Evolutionary conservation across 2,329 filamentous ascomycete species (phyloP), one percentile per base, ranked within the genome.

Genomic region (Magnaporthiopsis rhizophila): DNA sequence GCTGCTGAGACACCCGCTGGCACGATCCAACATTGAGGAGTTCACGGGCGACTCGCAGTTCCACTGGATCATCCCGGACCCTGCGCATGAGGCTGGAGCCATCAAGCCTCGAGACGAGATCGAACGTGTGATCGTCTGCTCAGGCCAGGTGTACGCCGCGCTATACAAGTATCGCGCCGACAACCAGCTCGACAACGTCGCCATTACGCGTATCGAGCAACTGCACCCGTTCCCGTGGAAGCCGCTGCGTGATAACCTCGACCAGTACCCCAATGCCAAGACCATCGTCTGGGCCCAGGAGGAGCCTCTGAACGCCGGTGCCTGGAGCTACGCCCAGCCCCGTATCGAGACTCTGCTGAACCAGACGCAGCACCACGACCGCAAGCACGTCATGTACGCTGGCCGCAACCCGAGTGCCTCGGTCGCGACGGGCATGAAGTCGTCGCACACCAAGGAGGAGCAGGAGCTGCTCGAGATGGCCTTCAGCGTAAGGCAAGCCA

Each of bases 211-310:
- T 74, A 87, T 99, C 70, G 95, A 99, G 82, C 95, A 99, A 81
- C 86, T 99, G 66, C 93, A 99, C 81, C 95, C 95, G 73, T 99
- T 99, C 91, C 95, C 95, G 62, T 99, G 95, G 94, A 88, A 93
- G 72, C 92, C 95, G 78, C 86, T 99, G 64, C 91, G 90, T 82
- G 94, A 98, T 78, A 98, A 98, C 82, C 85, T 99, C 64, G 94
- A 99, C 82, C 87, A 82, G 77, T 99, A 99, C 83, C 92, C 93
- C 75, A 99, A 99, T 78, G 94, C 94, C 71, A 91, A 97, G 85
- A 94, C 92, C 68, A 92, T 99, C 69, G 92, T 99, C 68, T 99
- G 93, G 93, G 89, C 87, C 70, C 95, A 99, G 80, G 95, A 99
- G 78, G 95, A 99, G 82, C 95, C 95, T 38, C 86, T 99, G 66